Conservation (phyloP, 495 filamentous ascomycete genomes). For the Amorphotheca resinae region DNA sequence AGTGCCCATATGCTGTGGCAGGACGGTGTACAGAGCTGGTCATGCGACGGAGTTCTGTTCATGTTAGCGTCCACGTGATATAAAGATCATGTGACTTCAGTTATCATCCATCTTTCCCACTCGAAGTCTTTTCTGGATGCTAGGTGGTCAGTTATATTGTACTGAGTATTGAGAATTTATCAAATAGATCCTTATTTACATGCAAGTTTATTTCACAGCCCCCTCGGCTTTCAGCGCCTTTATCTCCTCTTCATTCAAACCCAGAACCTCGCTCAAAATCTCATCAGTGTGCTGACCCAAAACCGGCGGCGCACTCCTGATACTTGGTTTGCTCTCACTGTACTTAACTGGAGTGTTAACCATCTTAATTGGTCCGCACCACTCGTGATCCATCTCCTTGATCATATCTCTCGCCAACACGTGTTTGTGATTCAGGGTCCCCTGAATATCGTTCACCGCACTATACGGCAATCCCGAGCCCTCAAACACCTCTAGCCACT, state of each 20-base stretch:
- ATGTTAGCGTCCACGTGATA: slow-evolving; percentile 7
- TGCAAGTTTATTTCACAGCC: slow-evolving; percentile 47
- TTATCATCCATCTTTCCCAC: too few species aligned
- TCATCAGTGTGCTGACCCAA: slow-evolving; percentile 91
- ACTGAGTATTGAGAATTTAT: too few species aligned
- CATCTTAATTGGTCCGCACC: slow-evolving; percentile 75
- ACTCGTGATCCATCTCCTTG: slow-evolving; percentile 66
- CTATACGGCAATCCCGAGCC: slow-evolving; percentile 91
- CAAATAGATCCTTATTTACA: too few species aligned
- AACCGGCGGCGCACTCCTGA: slow-evolving; percentile 69
- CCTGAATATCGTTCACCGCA: slow-evolving; percentile 84
- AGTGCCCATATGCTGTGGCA: neutral
- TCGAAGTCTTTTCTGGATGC: too few species aligned
- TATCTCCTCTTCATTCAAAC: slow-evolving; percentile 50
- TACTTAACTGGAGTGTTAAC: slow-evolving; percentile 96
- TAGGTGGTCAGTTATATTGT: too few species aligned
- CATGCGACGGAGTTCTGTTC: slow-evolving; percentile 1
- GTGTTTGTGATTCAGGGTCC: slow-evolving; percentile 73
- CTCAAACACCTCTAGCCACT: slow-evolving; percentile 84
- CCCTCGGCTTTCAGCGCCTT: slow-evolving; percentile 50
- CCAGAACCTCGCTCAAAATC: slow-evolving; percentile 55
- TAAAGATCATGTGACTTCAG: slow-evolving; percentile 6
- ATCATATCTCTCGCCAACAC: slow-evolving; percentile 82
- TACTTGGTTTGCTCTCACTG: slow-evolving; percentile 65
- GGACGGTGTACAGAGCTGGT: slow-evolving; percentile 4